Conservation (phyloP, 768 basidiomycete species). For the Fomitopsis pulvina region DNA sequence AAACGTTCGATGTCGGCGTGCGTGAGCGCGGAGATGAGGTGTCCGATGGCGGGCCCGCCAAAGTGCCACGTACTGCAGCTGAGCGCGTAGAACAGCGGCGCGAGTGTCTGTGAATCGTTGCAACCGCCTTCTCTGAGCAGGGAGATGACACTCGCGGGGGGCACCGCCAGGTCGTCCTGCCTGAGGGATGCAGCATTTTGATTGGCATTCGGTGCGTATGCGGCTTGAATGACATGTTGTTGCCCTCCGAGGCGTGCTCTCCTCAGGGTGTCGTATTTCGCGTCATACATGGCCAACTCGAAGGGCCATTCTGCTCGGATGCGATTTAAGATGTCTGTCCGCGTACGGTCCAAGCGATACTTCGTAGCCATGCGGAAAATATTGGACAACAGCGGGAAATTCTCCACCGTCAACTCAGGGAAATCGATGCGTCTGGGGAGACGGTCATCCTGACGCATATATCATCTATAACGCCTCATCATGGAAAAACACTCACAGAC, state of each 20-base stretch:
- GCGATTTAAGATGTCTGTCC: slow-evolving; percentile 22
- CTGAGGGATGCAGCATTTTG: not conserved
- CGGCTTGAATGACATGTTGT: not conserved
- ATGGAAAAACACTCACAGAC: slow-evolving; percentile 14
- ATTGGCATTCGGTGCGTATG: not conserved
- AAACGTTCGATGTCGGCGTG: slow-evolving; percentile 18
- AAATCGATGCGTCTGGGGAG: slow-evolving; percentile 15
- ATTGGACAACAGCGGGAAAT: slow-evolving; percentile 13
- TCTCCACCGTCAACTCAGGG: slow-evolving; percentile 12
- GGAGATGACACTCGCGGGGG: slow-evolving; percentile 19
- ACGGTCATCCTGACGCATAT: not conserved
- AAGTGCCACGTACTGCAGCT: slow-evolving; percentile 18
- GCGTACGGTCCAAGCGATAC: slow-evolving; percentile 25
- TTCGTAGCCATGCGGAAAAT: slow-evolving; percentile 25
- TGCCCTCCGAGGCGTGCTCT: slow-evolving; percentile 1
- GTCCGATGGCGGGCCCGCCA: slow-evolving; percentile 11
- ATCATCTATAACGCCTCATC: not conserved
- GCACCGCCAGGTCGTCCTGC: slow-evolving; percentile 15
- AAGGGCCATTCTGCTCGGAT: slow-evolving; percentile 28
- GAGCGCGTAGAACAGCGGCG: slow-evolving; percentile 23
- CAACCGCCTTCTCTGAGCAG: slow-evolving; percentile 20
- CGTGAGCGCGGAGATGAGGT: slow-evolving; percentile 17
- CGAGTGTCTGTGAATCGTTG: slow-evolving; percentile 11
- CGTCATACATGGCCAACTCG: slow-evolving; percentile 19
- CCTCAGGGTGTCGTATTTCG: slow-evolving; percentile 10